phyloP scores from a whole-genome alignment of 768 basidiomycete genomes.

The Mycena epipterygia region DNA sequence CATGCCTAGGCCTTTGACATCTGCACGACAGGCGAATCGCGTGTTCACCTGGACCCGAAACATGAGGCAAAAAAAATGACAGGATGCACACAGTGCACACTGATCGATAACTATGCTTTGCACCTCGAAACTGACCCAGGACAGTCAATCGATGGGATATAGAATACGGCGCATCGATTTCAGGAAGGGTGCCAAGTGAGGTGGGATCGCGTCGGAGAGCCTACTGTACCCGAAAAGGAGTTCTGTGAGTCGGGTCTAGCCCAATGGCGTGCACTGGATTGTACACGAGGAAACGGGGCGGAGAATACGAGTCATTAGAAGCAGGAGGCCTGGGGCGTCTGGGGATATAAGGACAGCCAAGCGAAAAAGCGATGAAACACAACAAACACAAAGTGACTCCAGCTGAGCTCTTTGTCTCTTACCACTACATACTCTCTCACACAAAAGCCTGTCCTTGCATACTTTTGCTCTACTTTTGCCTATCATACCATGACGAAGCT shows the following conservation, averaged over 20 bases:
- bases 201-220: neutral
- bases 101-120: neutral
- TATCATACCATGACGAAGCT: conserved; percentile 11
- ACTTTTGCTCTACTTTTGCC: conserved; percentile 12
- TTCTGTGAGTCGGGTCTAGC: neutral
- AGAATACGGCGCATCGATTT: neutral
- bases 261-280: neutral
- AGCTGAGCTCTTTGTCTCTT: conserved; percentile 25
- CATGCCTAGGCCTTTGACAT: no score
- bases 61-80: neutral
- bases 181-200: conserved; percentile 8
- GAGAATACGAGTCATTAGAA: neutral
- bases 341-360: neutral
- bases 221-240: conserved; percentile 1
- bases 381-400: neutral
- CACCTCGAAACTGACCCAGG: neutral
- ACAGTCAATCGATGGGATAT: neutral
- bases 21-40: no score
- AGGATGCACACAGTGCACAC: neutral
- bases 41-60: no score
- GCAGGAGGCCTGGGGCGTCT: neutral
- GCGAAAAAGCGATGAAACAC: neutral
- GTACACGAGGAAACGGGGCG: conserved; percentile 19
- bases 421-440: conserved; percentile 24
- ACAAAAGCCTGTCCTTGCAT: conserved; percentile 18